Percentiles rank a stretch among this genome's conserved stretches.
These are phyloP conservation scores for Boletus rubescentipes DNA, from an alignment of 768 basidiomycete species.

Conservation along the genomic window DNA sequence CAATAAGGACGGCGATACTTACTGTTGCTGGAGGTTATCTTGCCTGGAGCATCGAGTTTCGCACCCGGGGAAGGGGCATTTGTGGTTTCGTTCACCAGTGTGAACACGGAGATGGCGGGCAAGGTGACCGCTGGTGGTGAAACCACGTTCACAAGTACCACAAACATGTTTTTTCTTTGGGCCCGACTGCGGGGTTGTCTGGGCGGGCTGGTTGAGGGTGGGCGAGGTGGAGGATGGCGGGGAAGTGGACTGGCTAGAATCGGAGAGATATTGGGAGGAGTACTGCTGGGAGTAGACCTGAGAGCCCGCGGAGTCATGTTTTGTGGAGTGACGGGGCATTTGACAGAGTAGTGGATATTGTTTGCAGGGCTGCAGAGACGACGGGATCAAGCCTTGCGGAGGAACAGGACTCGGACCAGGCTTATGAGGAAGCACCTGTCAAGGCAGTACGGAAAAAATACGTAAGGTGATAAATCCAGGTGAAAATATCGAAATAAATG, in stretches of 20 bases:
- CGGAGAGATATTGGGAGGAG: constrained; percentile 26
- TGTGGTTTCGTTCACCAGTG: constrained; percentile 90
- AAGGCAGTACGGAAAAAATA: constrained; percentile 38
- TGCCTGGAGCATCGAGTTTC: constrained; percentile 88
- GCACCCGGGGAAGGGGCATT: constrained; percentile 93
- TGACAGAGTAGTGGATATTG: constrained; percentile 4
- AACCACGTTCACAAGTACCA: constrained; percentile 67
- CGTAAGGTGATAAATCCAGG: constrained; percentile 27
- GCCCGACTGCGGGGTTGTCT: neutral
- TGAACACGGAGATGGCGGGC: constrained; percentile 87
- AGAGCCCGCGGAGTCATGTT: constrained; percentile 21
- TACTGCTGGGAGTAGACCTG: constrained; percentile 23
- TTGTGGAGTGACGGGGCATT: constrained; percentile 33
- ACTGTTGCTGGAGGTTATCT: constrained; percentile 70
- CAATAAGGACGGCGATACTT: constrained; percentile 2
- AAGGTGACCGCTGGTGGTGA: constrained; percentile 88
- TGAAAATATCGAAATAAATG: constrained; percentile 30
- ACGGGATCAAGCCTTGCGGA: constrained; percentile 27
- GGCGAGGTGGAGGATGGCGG: constrained; percentile 5
- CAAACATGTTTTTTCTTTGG: constrained; percentile 57
- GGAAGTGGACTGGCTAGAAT: constrained; percentile 24
- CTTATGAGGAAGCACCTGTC: constrained; percentile 37
- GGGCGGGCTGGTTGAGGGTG: neutral
- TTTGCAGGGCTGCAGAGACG: constrained; percentile 31
- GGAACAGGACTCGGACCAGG: constrained; percentile 24